Conservation (phyloP, 108 stramenopile genomes). For the Cyclotella baltica region DNA sequence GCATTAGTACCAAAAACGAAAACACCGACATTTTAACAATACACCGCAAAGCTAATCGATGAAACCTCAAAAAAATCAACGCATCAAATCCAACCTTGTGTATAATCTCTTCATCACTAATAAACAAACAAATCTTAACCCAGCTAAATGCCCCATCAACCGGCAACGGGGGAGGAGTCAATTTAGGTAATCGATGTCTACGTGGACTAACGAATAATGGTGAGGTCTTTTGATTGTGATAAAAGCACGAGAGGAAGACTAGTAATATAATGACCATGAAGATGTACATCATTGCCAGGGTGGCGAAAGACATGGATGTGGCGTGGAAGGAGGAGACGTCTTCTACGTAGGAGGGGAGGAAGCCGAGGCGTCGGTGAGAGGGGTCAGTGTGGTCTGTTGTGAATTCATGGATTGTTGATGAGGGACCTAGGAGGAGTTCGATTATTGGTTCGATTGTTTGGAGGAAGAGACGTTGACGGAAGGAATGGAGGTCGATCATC, state of each 20-base stretch:
- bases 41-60: slow-evolving; percentile 85
- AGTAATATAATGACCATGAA: slow-evolving; percentile 69
- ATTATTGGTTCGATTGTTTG: slow-evolving; percentile 79
- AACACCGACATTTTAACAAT: slow-evolving; percentile 92
- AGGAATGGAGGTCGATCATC: slow-evolving; percentile 67
- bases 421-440: slow-evolving; percentile 70
- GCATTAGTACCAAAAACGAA: slow-evolving; percentile 83
- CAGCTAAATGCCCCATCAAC: slow-evolving; percentile 81
- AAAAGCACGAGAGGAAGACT: slow-evolving; percentile 85
- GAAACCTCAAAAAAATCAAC: slow-evolving; percentile 87
- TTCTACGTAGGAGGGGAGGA: slow-evolving; percentile 77
- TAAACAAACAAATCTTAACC: slow-evolving; percentile 82
- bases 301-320: slow-evolving; percentile 85
- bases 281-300: slow-evolving; percentile 70
- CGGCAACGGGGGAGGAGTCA: slow-evolving; percentile 85
- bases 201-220: slow-evolving; percentile 86
- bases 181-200: slow-evolving; percentile 85
- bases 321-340: slow-evolving; percentile 58
- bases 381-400: slow-evolving; percentile 5
- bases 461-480: slow-evolving; percentile 75
- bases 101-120: slow-evolving; percentile 90
- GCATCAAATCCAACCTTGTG: slow-evolving; percentile 90
- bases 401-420: slow-evolving; percentile 4
- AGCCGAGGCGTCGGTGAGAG: slow-evolving; percentile 70
- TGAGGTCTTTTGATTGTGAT: slow-evolving; percentile 88